Evolutionary conservation across 306 rosid species (phyloP).

Genomic region (Hippophae rhamnoides): DNA sequence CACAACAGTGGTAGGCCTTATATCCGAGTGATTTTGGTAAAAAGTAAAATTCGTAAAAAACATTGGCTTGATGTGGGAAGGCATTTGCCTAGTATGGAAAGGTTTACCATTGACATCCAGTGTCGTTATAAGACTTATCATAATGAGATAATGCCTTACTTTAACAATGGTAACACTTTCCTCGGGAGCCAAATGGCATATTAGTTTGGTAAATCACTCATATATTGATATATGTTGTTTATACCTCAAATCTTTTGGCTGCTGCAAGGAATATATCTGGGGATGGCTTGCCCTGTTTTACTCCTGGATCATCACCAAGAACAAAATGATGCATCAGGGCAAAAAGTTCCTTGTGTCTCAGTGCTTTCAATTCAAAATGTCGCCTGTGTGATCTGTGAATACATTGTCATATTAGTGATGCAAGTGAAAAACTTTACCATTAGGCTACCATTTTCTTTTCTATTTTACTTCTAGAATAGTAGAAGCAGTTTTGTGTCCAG

Average conservation of each 20-base stretch:
- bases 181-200: no score
- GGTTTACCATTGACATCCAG: no score
- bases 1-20: no score
- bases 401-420: conserved; percentile 19
- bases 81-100: no score
- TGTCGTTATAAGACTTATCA: no score
- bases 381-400: conserved; percentile 57
- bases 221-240: conserved; percentile 4
- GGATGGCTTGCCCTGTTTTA: conserved; percentile 87
- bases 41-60: no score
- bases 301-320: conserved; percentile 93
- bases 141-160: no score
- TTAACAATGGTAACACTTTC: no score
- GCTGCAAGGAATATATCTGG: conserved; percentile 86
- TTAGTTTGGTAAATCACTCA: no score
- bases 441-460: neutral
- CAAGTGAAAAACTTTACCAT: conserved; percentile 7
- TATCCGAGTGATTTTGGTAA: no score
- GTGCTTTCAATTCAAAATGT: conserved; percentile 85
- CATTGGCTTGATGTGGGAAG: no score
- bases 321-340: conserved; percentile 85
- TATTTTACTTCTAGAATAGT: no score
- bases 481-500: neutral
- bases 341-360: conserved; percentile 58
- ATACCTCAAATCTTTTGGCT: conserved; percentile 92